Evolutionary conservation across 1,284 basidiomycete genomes (phyloP).

Genomic region (Leccinum subrobustum): DNA sequence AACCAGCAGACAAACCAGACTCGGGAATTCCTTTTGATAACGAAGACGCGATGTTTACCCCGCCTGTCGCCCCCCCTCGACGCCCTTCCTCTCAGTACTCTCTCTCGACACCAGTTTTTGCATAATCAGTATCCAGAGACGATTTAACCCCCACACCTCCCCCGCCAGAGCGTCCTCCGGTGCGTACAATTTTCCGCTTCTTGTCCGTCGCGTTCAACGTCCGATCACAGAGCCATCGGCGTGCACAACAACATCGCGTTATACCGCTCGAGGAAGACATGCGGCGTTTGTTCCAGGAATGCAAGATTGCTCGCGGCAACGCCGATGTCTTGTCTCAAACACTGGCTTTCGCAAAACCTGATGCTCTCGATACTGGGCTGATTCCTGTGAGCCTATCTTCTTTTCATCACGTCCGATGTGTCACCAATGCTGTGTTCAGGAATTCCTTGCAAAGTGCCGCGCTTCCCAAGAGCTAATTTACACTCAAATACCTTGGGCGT

Average conservation of each 20-base stretch:
- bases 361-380: slow-evolving; percentile 58
- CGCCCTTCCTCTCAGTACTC: slow-evolving; percentile 30
- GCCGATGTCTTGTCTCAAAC: slow-evolving; percentile 66
- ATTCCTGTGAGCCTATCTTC: slow-evolving; percentile 50
- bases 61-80: slow-evolving; percentile 40
- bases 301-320: slow-evolving; percentile 71
- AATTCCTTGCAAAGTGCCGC: slow-evolving; percentile 70
- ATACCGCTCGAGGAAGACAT: slow-evolving; percentile 78
- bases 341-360: slow-evolving; percentile 61
- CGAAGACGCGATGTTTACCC: slow-evolving; percentile 75
- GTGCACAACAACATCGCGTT: slow-evolving; percentile 42
- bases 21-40: slow-evolving; percentile 73
- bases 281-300: slow-evolving; percentile 73
- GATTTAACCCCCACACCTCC: slow-evolving; percentile 25
- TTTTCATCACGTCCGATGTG: not conserved
- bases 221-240: slow-evolving; percentile 17
- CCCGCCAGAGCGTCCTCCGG: slow-evolving; percentile 18
- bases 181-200: slow-evolving; percentile 6
- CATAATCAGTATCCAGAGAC: slow-evolving; percentile 19
- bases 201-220: not conserved
- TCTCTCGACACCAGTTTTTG: slow-evolving; percentile 32
- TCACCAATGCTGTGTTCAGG: slow-evolving; percentile 40
- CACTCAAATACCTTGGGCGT: slow-evolving; percentile 75
- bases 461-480: slow-evolving; percentile 72
- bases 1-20: slow-evolving; percentile 68